A percentile compares a stretch with the other conserved stretches of the same genome.
Conservation (phyloP, 805 yeast genomes). For the Lipomyces spencermartinsiae region DNA sequence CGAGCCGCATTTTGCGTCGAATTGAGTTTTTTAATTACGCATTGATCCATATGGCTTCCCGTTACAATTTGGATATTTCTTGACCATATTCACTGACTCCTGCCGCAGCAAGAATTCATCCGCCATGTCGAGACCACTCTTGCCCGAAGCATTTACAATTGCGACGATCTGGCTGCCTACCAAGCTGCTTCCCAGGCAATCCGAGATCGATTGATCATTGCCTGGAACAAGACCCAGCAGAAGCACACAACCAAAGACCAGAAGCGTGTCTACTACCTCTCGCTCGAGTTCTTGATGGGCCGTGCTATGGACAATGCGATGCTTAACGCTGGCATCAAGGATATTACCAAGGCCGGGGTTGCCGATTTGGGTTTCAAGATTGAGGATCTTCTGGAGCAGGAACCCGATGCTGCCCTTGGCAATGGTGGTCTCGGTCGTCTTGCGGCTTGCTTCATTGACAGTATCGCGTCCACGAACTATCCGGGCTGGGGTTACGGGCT, state of each 20-base stretch:
- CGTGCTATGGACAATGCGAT: conserved; percentile 93
- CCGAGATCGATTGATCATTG: conserved; percentile 77
- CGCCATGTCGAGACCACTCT: conserved; percentile 88
- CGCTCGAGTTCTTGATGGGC: conserved; percentile 91
- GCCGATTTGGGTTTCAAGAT: conserved; percentile 82
- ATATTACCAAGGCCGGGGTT: conserved; percentile 59
- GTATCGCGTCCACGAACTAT: conserved; percentile 81
- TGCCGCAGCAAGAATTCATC: conserved; percentile 65
- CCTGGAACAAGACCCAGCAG: conserved; percentile 95
- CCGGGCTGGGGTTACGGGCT: conserved; percentile 98
- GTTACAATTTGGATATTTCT: not conserved
- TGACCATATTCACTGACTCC: not conserved
- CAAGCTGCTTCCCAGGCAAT: conserved; percentile 83
- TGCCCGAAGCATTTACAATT: conserved; percentile 90
- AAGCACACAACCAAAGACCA: conserved; percentile 81
- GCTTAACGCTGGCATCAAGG: conserved; percentile 76
- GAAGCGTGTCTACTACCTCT: conserved; percentile 84
- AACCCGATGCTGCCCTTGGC: conserved; percentile 94
- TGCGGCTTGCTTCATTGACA: conserved; percentile 93
- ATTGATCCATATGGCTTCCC: not conserved
- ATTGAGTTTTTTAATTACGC: not conserved
- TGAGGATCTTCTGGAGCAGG: conserved; percentile 83
- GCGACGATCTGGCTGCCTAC: conserved; percentile 91
- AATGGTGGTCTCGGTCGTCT: conserved; percentile 94
- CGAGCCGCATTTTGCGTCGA: not conserved